phyloP scores from a whole-genome alignment of 164 flowering plant genomes.

The Cinnamomum chago region DNA sequence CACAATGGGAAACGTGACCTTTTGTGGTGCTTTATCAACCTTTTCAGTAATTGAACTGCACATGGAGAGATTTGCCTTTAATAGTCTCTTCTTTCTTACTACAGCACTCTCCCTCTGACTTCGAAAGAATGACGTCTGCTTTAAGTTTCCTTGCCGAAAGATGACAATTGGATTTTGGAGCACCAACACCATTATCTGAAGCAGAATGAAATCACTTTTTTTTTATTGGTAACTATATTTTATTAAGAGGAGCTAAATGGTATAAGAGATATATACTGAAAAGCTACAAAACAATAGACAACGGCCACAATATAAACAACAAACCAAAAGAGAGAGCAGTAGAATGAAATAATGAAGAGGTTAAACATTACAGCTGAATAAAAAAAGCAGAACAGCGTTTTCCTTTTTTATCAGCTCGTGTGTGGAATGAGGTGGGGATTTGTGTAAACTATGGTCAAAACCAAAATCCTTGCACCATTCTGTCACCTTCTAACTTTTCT shows the following conservation, averaged over 20 bases:
- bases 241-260: background rate
- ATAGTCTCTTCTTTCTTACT: slow-evolving; percentile 1
- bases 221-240: background rate
- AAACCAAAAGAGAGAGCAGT: no score
- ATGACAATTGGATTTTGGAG: background rate
- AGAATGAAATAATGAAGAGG: no score
- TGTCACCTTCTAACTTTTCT: no score
- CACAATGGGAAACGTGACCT: slow-evolving; percentile 1
- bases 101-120: background rate
- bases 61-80: slow-evolving; percentile 1
- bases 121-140: background rate
- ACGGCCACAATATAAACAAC: no score
- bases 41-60: slow-evolving; percentile 4
- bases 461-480: no score
- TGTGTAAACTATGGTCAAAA: no score
- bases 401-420: no score
- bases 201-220: no score
- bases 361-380: no score
- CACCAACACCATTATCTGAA: background rate
- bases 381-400: no score
- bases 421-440: no score
- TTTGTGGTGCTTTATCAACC: background rate
- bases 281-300: no score
- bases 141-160: background rate
- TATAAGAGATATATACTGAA: background rate